A percentile compares a stretch with the other conserved stretches of the same genome.
These are phyloP conservation scores for Macrolepiota dolichaula DNA, from an alignment of 768 basidiomycete species.

Conservation along the genomic window DNA sequence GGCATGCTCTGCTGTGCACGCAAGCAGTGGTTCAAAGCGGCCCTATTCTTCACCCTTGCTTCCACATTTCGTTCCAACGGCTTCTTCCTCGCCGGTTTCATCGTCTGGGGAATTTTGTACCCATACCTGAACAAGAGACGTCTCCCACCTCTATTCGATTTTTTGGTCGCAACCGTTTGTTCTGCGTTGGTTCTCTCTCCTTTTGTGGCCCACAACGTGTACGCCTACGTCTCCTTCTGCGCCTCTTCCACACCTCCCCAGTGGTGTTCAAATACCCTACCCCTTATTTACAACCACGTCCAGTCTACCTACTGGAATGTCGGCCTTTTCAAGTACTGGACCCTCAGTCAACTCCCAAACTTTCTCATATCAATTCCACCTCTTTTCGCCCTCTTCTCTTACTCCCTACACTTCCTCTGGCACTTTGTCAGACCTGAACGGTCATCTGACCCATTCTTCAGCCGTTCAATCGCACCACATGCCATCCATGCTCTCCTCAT, in stretches of 20 bases:
- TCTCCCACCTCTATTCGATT: not conserved
- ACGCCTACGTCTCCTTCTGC: conserved; percentile 72
- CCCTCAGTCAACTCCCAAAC: conserved; percentile 78
- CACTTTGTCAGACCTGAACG: conserved; percentile 7
- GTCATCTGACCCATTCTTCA: conserved; percentile 8
- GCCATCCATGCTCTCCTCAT: conserved; percentile 69
- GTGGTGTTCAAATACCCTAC: conserved; percentile 67
- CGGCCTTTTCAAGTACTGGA: conserved; percentile 89
- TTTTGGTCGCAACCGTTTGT: conserved; percentile 1
- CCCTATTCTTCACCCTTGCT: conserved; percentile 62
- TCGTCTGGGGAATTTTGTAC: conserved; percentile 69
- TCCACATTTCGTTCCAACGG: conserved; percentile 75
- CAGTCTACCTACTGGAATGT: conserved; percentile 86
- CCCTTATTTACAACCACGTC: conserved; percentile 78
- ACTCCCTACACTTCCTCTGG: conserved; percentile 31
- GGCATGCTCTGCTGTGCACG: conserved; percentile 59
- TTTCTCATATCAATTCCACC: conserved; percentile 78
- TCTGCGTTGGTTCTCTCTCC: conserved; percentile 56
- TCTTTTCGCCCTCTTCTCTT: conserved; percentile 47
- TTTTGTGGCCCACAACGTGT: conserved; percentile 67
- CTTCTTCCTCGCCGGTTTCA: conserved; percentile 69
- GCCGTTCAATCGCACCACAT: conserved; percentile 54
- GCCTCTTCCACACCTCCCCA: conserved; percentile 13
- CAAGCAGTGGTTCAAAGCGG: conserved; percentile 49
- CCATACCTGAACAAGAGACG: conserved; percentile 37